phyloP scores from a whole-genome alignment of 1,139 yeast species.

The Blastobotrys persicus region DNA sequence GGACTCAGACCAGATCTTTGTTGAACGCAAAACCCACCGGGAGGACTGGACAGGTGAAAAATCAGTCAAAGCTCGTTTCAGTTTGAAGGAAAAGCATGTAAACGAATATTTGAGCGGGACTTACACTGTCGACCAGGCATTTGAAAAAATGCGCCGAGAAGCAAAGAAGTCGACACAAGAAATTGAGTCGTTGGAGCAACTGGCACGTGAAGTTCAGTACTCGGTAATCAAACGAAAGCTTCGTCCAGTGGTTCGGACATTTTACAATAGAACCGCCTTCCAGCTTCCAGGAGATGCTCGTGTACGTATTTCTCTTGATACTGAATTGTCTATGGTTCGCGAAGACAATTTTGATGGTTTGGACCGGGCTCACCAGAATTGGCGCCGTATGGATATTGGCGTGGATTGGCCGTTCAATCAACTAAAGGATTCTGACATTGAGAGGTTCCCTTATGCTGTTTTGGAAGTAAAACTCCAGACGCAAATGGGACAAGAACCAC shows the following conservation, averaged over 20 bases:
- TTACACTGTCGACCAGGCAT: slow-evolving; percentile 83
- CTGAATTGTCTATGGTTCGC: slow-evolving; percentile 92
- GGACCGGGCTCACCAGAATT: slow-evolving; percentile 86
- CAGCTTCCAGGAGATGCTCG: slow-evolving; percentile 99
- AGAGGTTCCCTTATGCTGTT: slow-evolving; percentile 95
- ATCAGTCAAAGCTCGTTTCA: slow-evolving; percentile 94
- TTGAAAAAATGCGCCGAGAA: slow-evolving; percentile 88
- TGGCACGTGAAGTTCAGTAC: slow-evolving; percentile 91
- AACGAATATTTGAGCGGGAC: slow-evolving; percentile 80
- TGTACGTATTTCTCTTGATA: slow-evolving; percentile 94
- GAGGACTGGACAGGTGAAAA: slow-evolving; percentile 99
- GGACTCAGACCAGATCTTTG: slow-evolving; percentile 88
- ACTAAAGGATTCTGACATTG: slow-evolving; percentile 77
- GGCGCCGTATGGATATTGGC: slow-evolving; percentile 99
- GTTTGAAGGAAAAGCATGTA: slow-evolving; percentile 85
- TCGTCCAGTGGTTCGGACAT: slow-evolving; percentile 93
- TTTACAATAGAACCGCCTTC: slow-evolving; percentile 97
- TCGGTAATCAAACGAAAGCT: slow-evolving; percentile 76
- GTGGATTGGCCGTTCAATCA: slow-evolving; percentile 93
- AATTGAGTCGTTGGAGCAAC: slow-evolving; percentile 84
- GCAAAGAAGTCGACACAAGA: slow-evolving; percentile 86
- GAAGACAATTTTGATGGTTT: slow-evolving; percentile 94
- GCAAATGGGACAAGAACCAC: slow-evolving; percentile 98
- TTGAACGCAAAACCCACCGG: slow-evolving; percentile 95
- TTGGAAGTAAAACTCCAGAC: slow-evolving; percentile 95